A percentile compares a stretch with the other conserved stretches of the same genome.
phyloP scores from a whole-genome alignment of 2,329 filamentous ascomycete species.

The Penicillium sp. region DNA sequence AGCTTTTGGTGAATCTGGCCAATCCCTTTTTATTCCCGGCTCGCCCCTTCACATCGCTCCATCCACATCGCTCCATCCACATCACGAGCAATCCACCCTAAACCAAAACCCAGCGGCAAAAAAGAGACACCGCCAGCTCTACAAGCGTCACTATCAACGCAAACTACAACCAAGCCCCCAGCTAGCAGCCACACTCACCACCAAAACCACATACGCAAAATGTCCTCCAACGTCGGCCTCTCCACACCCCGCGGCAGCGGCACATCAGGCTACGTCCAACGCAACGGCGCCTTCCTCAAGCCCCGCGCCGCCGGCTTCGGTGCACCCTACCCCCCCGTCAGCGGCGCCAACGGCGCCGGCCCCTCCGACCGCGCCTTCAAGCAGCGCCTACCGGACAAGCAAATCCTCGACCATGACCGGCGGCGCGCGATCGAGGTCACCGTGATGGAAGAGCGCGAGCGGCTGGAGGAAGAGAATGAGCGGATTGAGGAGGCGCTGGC shows the following conservation, averaged over 20 bases:
- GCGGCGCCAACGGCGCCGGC: slow-evolving; percentile 46
- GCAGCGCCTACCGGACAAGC: slow-evolving; percentile 85
- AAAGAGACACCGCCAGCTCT: neutral
- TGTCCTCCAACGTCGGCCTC: slow-evolving; percentile 98
- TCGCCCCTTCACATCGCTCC: neutral
- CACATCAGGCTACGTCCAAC: slow-evolving; percentile 96
- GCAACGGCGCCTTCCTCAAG: slow-evolving; percentile 85
- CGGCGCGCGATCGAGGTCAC: slow-evolving; percentile 90
- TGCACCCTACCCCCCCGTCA: slow-evolving; percentile 67
- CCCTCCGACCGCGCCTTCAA: slow-evolving; percentile 62
- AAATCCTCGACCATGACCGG: slow-evolving; percentile 91
- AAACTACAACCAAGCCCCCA: neutral
- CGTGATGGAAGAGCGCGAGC: slow-evolving; percentile 85
- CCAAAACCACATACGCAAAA: slow-evolving; percentile 40
- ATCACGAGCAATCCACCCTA: neutral
- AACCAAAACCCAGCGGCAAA: neutral
- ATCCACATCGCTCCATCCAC: too few species aligned
- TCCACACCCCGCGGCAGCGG: slow-evolving; percentile 91
- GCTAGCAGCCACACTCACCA: neutral
- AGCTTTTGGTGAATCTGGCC: neutral
- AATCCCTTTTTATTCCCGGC: neutral
- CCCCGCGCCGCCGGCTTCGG: slow-evolving; percentile 70
- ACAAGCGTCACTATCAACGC: neutral
- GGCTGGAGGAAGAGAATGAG: slow-evolving; percentile 78
- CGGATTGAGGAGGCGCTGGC: slow-evolving; percentile 69